Base-by-base conservation (phyloP, 805 yeast species). In the Danielia reshetovae region DNA sequence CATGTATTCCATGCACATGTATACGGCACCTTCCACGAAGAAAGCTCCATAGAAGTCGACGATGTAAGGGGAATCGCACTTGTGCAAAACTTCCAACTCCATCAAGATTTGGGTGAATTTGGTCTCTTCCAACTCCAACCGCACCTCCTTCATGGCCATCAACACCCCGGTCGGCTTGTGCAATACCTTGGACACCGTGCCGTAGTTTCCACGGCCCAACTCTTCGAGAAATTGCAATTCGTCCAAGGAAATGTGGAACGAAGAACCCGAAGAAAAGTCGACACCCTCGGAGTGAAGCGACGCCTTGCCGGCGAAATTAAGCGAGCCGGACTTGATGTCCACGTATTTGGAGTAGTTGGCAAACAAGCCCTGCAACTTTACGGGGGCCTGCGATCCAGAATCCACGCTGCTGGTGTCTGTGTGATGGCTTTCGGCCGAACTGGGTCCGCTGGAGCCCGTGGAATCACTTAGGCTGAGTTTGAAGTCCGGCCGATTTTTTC, bases 1-100 rank as follows among this genome's bases (percentile, higher is more conserved):
- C 98, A 90, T 90, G 58, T 80, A 86, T 62, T 90, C 98, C 75
- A 90, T 90, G 63, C 97, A 93, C 86, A 90, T 87, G 62, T 89
- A 93, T 18, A 90, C 98, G 1, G 97, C 96, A 30, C 97, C 96
- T 61, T 93, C 98, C 21, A 87, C 87, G 55, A 90, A 93, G 54
- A 90, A 90, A 1, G 98, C 98, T 27, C 98, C 98, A 54, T 85
- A 93, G 51, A 93, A 93, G 51, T 90, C 97, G 26, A 93, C 96
- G 55, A 93, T 89, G 57, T 78, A 86, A 2, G 93, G 94, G 11
- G 94, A 81, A 45, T 77, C 76, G 63, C 97, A 93, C 51, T 83
- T 85, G 62, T 93, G 97, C 45, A 93, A 71, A 34, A 93, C 83
- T 51, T 93, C 97, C 42, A 93, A 68, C 59, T 93, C 98, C 97